Evolutionary conservation across 1,139 yeast species (phyloP).

Genomic region (Cylindricascospora bacillispora): DNA sequence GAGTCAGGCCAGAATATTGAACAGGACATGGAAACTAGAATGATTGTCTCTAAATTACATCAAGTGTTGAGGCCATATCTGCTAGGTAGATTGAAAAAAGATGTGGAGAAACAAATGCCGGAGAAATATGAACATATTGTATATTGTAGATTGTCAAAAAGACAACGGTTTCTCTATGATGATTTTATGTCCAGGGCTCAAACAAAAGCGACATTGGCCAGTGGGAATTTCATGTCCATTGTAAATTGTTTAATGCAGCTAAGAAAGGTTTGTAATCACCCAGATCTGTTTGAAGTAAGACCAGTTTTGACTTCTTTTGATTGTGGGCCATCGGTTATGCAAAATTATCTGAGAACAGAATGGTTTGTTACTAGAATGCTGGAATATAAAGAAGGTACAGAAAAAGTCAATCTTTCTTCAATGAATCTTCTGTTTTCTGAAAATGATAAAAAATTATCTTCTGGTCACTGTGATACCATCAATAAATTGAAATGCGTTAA

Average conservation of each 20-base stretch:
- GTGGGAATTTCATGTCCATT: conserved; percentile 89
- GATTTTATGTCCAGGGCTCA: conserved; percentile 97
- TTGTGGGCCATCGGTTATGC: conserved; percentile 49
- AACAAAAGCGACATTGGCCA: conserved; percentile 83
- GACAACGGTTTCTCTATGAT: conserved; percentile 86
- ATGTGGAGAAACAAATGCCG: conserved; percentile 98
- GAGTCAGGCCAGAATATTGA: conserved; percentile 52
- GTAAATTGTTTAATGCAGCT: conserved; percentile 96
- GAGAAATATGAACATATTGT: conserved; percentile 92
- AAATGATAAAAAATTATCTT: conserved; percentile 33
- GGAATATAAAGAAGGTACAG: conserved; percentile 19
- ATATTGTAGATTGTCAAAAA: conserved; percentile 80
- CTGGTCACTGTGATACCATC: conserved; percentile 38
- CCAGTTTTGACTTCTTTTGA: conserved; percentile 89
- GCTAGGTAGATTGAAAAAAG: conserved; percentile 82
- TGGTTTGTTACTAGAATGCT: conserved; percentile 33
- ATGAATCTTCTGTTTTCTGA: conserved; percentile 48
- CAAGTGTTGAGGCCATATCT: conserved; percentile 89
- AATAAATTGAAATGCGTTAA: conserved; percentile 36
- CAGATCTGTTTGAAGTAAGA: conserved; percentile 90
- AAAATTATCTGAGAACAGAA: conserved; percentile 36
- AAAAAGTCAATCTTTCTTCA: conserved; percentile 37
- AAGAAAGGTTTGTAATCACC: conserved; percentile 95
- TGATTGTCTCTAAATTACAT: conserved; percentile 80
- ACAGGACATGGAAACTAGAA: conserved; percentile 55